Evolutionary conservation across 805 yeast genomes (phyloP), one percentile per base, ranked within the genome.

Genomic region (Kodamaea fukazawae): DNA sequence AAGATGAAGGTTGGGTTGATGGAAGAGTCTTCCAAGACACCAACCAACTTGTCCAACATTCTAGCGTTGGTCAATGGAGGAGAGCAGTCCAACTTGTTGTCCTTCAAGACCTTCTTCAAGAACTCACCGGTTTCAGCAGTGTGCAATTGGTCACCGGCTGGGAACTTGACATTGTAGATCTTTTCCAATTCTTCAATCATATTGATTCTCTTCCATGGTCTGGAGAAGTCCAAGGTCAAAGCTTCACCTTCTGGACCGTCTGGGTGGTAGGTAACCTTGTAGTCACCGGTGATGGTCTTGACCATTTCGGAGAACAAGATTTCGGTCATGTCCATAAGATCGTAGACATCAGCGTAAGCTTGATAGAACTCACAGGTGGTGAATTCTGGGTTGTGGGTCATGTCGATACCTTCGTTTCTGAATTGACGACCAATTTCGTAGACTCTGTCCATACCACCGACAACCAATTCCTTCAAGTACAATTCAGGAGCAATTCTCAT

Each of bases 401-500:
- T 81, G 69, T 91, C 99, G 49, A 91, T 90, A 69, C 98, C 97
- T 71, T 91, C 98, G 63, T 91, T 91, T 79, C 99, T 86, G 76
- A 91, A 91, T 71, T 90, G 97, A 70, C 97, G 88, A 47, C 99
- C 99, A 60, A 91, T 91, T 75, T 91, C 99, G 65, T 91, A 91
- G 46, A 91, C 98, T 71, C 96, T 83, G 64, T 93, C 96, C 79
- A 91, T 74, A 63, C 99, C 99, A 71, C 97, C 97, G 49, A 91
- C 97, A 51, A 91, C 96, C 54, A 93, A 80, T 75, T 91, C 95
- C 72, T 91, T 91, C 68, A 91, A 79, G 75, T 83, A 91, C 62
- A 91, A 78, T 74, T 91, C 99, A 43, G 99, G 99, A 29, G 99
- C 99, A 70, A 91, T 83, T 78, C 99, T 86, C 96, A 91, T 85